These are phyloP conservation scores for Linnemannia zychae DNA, from an alignment of 192 early-diverging fungal species.

Conservation along the genomic window DNA sequence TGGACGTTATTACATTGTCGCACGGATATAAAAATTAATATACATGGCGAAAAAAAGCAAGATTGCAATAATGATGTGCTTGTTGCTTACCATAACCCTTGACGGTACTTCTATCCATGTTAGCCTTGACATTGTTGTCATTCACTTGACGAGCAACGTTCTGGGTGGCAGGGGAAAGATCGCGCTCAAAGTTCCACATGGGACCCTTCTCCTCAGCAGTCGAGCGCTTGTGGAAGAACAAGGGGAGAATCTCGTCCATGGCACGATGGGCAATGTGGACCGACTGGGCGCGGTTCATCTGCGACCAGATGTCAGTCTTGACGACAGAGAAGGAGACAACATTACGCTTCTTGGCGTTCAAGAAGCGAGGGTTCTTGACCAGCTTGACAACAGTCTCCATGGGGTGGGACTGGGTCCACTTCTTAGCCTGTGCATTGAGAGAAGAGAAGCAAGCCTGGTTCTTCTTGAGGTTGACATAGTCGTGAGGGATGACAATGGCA, in stretches of 20 bases:
- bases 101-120: conserved; percentile 25
- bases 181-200: conserved; percentile 48
- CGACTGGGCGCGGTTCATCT: conserved; percentile 41
- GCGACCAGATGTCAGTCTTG: conserved; percentile 41
- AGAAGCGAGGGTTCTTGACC: conserved; percentile 35
- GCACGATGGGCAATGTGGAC: conserved; percentile 29
- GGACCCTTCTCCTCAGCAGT: conserved; percentile 38
- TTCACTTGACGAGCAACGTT: neutral
- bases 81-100: conserved; percentile 43
- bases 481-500: conserved; percentile 42
- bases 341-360: conserved; percentile 19
- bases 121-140: conserved; percentile 26
- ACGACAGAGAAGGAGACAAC: conserved; percentile 19
- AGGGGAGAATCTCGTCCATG: conserved; percentile 19
- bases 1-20: neutral
- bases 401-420: conserved; percentile 3
- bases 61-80: neutral
- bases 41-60: neutral
- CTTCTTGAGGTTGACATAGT: conserved; percentile 45
- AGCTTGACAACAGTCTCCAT: conserved; percentile 47
- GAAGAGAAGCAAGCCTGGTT: conserved; percentile 24
- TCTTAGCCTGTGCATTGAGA: conserved; percentile 9
- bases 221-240: conserved; percentile 25
- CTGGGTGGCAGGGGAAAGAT: conserved; percentile 17
- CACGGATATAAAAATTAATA: neutral